Evolutionary conservation across 495 filamentous ascomycete genomes (phyloP).

Genomic region (Viridothelium virens): DNA sequence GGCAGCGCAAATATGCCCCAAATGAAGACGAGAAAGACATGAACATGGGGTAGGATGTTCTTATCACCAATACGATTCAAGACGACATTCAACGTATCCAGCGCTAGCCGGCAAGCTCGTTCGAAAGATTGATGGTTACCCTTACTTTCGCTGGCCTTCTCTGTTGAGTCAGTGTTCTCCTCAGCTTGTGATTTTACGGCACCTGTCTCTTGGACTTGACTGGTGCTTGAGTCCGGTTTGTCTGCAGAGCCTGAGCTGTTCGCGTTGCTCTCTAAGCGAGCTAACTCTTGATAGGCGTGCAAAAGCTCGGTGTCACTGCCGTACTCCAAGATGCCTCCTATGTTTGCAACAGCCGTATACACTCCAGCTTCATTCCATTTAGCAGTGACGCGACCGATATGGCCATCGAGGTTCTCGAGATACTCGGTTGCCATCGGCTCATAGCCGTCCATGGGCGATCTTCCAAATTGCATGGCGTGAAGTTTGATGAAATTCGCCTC

Average conservation of each 20-base stretch:
- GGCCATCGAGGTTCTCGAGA: conserved; percentile 46
- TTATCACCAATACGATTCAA: conserved; percentile 53
- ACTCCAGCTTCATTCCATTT: conserved; percentile 60
- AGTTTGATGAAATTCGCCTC: conserved; percentile 53
- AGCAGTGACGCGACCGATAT: conserved; percentile 50
- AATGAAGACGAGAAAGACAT: conserved; percentile 60
- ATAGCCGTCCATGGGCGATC: conserved; percentile 43
- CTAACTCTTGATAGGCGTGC: conserved; percentile 24
- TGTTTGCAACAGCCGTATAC: conserved; percentile 45
- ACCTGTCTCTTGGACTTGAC: conserved; percentile 12
- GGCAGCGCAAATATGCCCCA: conserved; percentile 51
- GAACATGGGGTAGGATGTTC: conserved; percentile 59
- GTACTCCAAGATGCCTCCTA: conserved; percentile 52
- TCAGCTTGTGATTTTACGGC: conserved; percentile 15
- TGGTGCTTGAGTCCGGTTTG: conserved; percentile 15
- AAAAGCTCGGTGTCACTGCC: conserved; percentile 44
- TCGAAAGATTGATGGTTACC: conserved; percentile 19
- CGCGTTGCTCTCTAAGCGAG: conserved; percentile 35
- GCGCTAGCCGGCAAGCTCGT: conserved; percentile 40
- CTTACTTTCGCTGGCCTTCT: conserved; percentile 13
- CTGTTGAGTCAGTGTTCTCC: neutral
- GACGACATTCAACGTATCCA: conserved; percentile 45
- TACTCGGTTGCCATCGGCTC: conserved; percentile 44
- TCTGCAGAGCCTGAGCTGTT: conserved; percentile 32
- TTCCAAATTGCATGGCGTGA: conserved; percentile 59